These are phyloP conservation scores for Pestalotiopsis sp. DNA, from an alignment of 2,329 filamentous ascomycete genomes.

Conservation along the genomic window DNA sequence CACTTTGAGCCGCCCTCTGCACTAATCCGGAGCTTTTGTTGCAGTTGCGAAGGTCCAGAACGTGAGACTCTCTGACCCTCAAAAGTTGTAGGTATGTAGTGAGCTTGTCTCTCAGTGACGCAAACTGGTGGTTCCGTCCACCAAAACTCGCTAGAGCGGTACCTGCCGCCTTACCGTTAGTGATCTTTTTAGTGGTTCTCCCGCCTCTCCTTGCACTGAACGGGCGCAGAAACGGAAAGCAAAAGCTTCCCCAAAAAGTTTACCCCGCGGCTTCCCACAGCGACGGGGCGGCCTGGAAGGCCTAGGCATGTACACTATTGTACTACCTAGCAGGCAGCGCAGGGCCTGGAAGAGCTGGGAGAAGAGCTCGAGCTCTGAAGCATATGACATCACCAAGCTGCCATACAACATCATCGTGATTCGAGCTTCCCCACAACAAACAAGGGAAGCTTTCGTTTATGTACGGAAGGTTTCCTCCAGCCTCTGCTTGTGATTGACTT, in stretches of 20 bases:
- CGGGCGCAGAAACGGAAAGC: background rate
- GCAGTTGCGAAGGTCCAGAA: background rate
- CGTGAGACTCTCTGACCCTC: background rate
- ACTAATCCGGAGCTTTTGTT: background rate
- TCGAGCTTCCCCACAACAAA: slow-evolving; percentile 3
- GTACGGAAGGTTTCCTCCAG: background rate
- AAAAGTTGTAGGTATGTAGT: too few relatives aligned
- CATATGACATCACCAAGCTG: slow-evolving; percentile 12
- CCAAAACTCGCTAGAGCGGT: slow-evolving; percentile 6
- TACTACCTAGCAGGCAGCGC: too few relatives aligned
- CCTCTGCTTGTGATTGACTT: background rate
- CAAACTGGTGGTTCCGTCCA: background rate
- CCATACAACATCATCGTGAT: slow-evolving; percentile 4
- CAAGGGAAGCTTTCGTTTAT: slow-evolving; percentile 2
- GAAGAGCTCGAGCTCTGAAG: slow-evolving; percentile 2
- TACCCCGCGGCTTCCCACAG: background rate
- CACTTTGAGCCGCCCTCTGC: background rate
- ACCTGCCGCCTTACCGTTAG: background rate
- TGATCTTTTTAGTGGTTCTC: background rate
- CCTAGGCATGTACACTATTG: too few relatives aligned
- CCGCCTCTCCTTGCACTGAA: too few relatives aligned
- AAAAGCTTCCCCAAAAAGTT: background rate
- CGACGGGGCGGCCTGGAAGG: background rate
- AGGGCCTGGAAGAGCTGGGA: background rate
- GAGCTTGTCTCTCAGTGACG: slow-evolving; percentile 3